These are phyloP conservation scores for Silene latifolia DNA, from an alignment of 148 eudicot genomes.

Conservation along the genomic window DNA sequence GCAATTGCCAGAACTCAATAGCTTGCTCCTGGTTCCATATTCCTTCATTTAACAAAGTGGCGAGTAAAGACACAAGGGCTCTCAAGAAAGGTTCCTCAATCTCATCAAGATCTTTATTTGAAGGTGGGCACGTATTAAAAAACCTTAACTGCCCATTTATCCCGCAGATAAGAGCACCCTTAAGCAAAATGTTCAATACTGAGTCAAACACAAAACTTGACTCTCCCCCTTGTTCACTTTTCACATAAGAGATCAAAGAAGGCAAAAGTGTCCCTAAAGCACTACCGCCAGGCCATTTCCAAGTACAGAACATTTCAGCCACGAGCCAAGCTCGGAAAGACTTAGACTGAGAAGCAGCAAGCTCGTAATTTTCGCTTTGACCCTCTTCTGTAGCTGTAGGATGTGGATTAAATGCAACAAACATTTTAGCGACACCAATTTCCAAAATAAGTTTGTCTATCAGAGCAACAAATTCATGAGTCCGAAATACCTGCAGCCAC, in stretches of 20 bases:
- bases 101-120: constrained; percentile 51
- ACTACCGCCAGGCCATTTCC: constrained; percentile 88
- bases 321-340: constrained; percentile 83
- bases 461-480: constrained; percentile 49
- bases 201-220: constrained; percentile 41
- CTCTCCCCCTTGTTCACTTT: constrained; percentile 24
- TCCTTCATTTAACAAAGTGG: constrained; percentile 46
- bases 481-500: constrained; percentile 48
- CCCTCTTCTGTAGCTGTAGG: constrained; percentile 29
- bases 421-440: constrained; percentile 54
- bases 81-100: constrained; percentile 70
- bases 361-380: constrained; percentile 29
- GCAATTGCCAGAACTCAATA: constrained; percentile 42
- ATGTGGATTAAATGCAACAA: constrained; percentile 36
- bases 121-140: constrained; percentile 48
- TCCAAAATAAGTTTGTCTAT: constrained; percentile 64
- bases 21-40: constrained; percentile 63
- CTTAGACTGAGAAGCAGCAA: constrained; percentile 27
- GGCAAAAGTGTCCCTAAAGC: constrained; percentile 70
- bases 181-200: constrained; percentile 53
- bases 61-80: constrained; percentile 60
- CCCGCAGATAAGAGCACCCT: constrained; percentile 79
- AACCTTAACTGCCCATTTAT: constrained; percentile 39
- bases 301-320: constrained; percentile 85
- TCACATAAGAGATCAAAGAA: constrained; percentile 39